These are phyloP conservation scores for Ceratonia siliqua DNA, from an alignment of 306 rosid species.

Conservation along the genomic window DNA sequence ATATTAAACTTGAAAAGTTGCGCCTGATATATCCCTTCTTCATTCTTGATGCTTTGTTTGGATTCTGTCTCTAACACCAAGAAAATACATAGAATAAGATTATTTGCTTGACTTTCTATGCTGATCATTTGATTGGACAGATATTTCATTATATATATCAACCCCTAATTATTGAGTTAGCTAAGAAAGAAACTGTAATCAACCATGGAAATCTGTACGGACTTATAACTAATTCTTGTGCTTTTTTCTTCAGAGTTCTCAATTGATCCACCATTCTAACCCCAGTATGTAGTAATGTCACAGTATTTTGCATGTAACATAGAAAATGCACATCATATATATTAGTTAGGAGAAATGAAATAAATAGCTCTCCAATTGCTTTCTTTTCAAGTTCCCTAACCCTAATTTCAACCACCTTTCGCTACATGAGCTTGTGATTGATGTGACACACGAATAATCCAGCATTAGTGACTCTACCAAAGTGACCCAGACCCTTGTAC, in stretches of 20 bases:
- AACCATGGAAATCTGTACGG: slow-evolving; percentile 25
- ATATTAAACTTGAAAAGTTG: slow-evolving; percentile 28
- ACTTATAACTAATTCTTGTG: not conserved
- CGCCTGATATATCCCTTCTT: slow-evolving; percentile 2
- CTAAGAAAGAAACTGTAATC: slow-evolving; percentile 23
- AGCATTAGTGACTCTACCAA: not conserved
- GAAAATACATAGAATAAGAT: slow-evolving; percentile 9
- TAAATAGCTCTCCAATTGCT: slow-evolving; percentile 17
- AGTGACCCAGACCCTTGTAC: not conserved
- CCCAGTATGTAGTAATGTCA: not conserved
- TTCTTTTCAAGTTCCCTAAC: slow-evolving; percentile 27
- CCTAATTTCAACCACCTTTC: slow-evolving; percentile 32
- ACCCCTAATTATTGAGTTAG: slow-evolving; percentile 45
- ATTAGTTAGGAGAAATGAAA: not conserved
- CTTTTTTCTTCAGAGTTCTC: slow-evolving; percentile 7
- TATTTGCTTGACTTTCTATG: slow-evolving; percentile 34
- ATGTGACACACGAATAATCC: not conserved
- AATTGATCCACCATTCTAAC: slow-evolving; percentile 22
- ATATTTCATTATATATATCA: slow-evolving; percentile 16
- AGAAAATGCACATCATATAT: slow-evolving; percentile 34
- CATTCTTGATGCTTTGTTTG: slow-evolving; percentile 34
- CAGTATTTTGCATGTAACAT: not conserved
- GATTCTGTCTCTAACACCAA: slow-evolving; percentile 29
- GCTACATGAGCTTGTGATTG: slow-evolving; percentile 3
- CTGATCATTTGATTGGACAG: slow-evolving; percentile 48